Evolutionary conservation across 2,329 filamentous ascomycete species (phyloP), one percentile per base, ranked within the genome.

Genomic region (Cryphonectria japonica): DNA sequence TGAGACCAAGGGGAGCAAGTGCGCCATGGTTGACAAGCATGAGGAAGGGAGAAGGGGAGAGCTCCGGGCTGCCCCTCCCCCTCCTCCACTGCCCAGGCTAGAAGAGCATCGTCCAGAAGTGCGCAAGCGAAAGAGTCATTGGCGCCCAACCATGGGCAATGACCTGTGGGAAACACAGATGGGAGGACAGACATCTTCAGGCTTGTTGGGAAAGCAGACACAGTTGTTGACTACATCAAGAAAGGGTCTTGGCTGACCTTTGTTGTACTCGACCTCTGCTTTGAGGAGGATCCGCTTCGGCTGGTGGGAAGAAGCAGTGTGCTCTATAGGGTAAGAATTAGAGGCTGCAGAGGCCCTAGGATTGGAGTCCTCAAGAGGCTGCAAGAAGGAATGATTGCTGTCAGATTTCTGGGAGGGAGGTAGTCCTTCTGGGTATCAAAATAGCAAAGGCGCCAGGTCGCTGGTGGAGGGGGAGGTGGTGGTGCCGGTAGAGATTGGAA

Each of bases 111-210:
- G 50, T 41, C 52, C 61, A 57, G 66, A 61, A 57, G 37, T 39
- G 37, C 57, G 61, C 68, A 69, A 62, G 69, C 66, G 71, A 62
- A 62, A 39, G 69, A 71, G 71, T 68, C 71, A 66, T 64, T n/a
- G 32, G 60, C 34, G 34, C 26, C 66, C 26, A 9, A n/a, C 61
- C 39, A 26, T 43, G 61, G 60, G 60, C 16, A 54, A 11, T 41
- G 29, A 29, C 60, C 8, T 14, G 59, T 32, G 43, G 39, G n/a
- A 50, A 54, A 43, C 32, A 39, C 34, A 19, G 39, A 43, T 14
- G 34, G 32, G 50, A 2, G 29, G 52, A 52, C 1, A 46, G 22
- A 11, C 37, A 43, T 19, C 26, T 34, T n/a, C 4, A 16, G n/a
- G 41, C 37, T 37, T 39, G n/a, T 26, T 29, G 54, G 37, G 19